Evolutionary conservation across 2,329 filamentous ascomycete species (phyloP).

Genomic region (Neopestalotiopsis clavispora): DNA sequence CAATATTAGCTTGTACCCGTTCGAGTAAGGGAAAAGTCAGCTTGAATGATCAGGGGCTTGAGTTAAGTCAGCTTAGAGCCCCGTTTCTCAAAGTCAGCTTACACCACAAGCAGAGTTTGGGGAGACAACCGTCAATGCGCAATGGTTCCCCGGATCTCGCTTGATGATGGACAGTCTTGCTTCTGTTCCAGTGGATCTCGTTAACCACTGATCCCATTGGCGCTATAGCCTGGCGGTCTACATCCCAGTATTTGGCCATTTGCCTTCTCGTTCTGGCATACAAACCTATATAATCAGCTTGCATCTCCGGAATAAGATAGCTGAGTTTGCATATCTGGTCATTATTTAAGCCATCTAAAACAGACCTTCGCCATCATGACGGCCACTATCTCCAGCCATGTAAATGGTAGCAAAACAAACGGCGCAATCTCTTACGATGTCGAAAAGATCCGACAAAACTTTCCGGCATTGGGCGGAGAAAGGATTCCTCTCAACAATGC

Average conservation of each 20-base stretch:
- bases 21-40: not conserved
- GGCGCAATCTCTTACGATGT: not conserved
- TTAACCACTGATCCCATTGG: not conserved
- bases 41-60: not conserved
- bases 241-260: not conserved
- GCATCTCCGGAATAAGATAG: not conserved
- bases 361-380: slow-evolving; percentile 7
- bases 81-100: slow-evolving; percentile 1
- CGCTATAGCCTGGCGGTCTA: not conserved
- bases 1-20: not conserved
- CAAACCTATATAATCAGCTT: slow-evolving; percentile 5
- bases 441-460: slow-evolving; percentile 10
- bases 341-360: not conserved
- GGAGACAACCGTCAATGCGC: not conserved
- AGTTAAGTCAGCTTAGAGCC: not conserved
- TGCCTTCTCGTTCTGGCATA: no score
- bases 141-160: not conserved
- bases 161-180: not conserved
- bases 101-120: not conserved
- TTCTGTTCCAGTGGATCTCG: not conserved
- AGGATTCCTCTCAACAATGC: slow-evolving; percentile 12
- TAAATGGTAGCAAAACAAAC: not conserved
- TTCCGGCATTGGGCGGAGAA: slow-evolving; percentile 9
- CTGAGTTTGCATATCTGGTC: not conserved
- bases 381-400: not conserved